Evolutionary conservation across 1,284 basidiomycete species (phyloP), one percentile per base, ranked within the genome.

Genomic region (Rhodotorula sp.): DNA sequence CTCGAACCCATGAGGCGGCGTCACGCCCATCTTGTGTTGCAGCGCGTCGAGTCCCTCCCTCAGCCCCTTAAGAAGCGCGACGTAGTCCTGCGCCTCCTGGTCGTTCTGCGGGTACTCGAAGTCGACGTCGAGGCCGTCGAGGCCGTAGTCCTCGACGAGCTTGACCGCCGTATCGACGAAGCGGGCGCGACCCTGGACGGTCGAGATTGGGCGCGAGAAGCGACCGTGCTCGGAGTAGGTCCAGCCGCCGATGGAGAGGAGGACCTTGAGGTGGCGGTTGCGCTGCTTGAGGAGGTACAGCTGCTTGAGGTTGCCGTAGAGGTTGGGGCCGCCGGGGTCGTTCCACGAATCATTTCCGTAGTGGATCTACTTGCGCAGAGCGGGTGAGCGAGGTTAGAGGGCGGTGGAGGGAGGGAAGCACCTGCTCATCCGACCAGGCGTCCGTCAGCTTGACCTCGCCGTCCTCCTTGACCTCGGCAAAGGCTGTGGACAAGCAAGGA

Each of bases 331-430:
- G 39, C 77, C 76, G 10, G 51, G 62, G 69, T 96, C 94, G 77
- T 93, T 90, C 94, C 94, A 97, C 10, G 88, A 89, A 59, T 99
- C 96, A 34, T 88, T 88, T 4, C 87, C 86, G 76, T 81, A 82
- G 77, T 82, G 81, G 50, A 83, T 81, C 78, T 83, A 78, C 12
- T 9, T 10, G 9, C 1, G 44, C 37, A n/a, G 37, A 44, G 19
- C 1, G n/a, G 22, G 27, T 36, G 34, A 3, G 48, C 48, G 48
- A 50, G 48, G 13, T 15, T 9, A 41, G 46, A 25, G 46, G 4
- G 46, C 10, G 9, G 22, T 25, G 50, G 50, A 15, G 13, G 50
- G 50, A 51, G 50, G 22, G 13, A 21, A 62, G 41, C 54, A 90
- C 90, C 85, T 91, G 85, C 78, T 91, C 87, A 80, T 95, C 93